phyloP scores from a whole-genome alignment of 345 rosid genomes.

The Fremontodendron californicum region DNA sequence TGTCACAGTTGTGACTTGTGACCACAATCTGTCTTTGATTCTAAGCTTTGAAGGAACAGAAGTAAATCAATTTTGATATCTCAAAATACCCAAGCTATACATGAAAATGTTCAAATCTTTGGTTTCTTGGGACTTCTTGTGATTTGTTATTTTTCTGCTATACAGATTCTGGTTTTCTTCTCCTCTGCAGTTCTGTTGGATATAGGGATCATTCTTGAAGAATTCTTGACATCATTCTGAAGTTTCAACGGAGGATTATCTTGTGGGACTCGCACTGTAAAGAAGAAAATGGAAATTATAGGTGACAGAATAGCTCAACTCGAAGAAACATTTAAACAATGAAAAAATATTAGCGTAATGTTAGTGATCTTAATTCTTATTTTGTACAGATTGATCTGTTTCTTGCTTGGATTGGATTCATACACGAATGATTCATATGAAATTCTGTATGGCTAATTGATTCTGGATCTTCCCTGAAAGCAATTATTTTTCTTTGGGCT shows the following conservation, averaged over 20 bases:
- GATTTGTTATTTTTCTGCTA: background rate
- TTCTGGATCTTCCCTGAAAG: background rate
- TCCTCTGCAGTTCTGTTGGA: conserved; percentile 19
- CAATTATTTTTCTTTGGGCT: background rate
- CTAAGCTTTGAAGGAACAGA: background rate
- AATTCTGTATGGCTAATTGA: conserved; percentile 2
- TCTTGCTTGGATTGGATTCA: conserved; percentile 20
- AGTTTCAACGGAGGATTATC: conserved; percentile 24
- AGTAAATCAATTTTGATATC: background rate
- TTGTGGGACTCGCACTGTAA: conserved; percentile 33
- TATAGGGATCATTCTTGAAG: conserved; percentile 13
- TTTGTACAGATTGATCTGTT: conserved; percentile 42
- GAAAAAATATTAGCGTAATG: conserved; percentile 15
- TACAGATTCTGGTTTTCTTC: conserved; percentile 29
- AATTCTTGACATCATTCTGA: conserved; percentile 13
- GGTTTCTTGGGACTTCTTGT: conserved; percentile 1
- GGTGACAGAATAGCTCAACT: conserved; percentile 9
- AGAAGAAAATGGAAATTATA: conserved; percentile 28
- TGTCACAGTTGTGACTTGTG: background rate
- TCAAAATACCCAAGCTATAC: background rate
- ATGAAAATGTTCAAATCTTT: background rate
- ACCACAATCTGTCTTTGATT: background rate
- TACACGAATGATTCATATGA: conserved; percentile 20
- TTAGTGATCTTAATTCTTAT: conserved; percentile 23
- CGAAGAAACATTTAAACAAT: conserved; percentile 16